Evolutionary conservation across 306 rosid genomes (phyloP), one percentile per base, ranked within the genome.

Genomic region (Quercus suber): DNA sequence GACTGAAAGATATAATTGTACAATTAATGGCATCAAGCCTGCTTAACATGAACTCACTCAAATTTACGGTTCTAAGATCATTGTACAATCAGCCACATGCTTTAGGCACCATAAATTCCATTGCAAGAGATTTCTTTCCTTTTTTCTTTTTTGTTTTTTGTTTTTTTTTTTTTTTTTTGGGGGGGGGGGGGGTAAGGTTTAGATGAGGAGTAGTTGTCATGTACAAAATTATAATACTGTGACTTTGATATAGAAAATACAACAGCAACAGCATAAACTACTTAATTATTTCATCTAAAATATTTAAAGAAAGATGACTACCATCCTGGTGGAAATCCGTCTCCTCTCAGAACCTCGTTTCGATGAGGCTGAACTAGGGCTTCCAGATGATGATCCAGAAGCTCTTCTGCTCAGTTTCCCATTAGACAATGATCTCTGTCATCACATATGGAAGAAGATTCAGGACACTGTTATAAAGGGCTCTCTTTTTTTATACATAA

Each of bases 251-350:
- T 17, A 70, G 23, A 35, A 55, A 1, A 64, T 51, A 77, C 21
- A 35, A 2, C 33, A 37, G 10, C 53, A 53, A 64, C 53, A 49
- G 18, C 35, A 51, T 21, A 43, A 57, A 67, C 64, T 67, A 37
- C 41, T 1, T 1, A 17, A 37, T n/a, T 13, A 33, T 23, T 71
- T 61, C 43, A n/a, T 43, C 58, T 23, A 64, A 52, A 6, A 41
- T 59, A 68, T 73, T 20, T 49, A 67, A 17, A 78, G 31, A 80
- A 53, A 77, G 64, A 79, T 4, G 33, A 11, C 49, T 86, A 92
- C 97, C 97, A 89, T 85, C 73, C 85, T 73, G 43, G 92, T 82
- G 79, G 94, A 79, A 79, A 84, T 86, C 82, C 83, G 88, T 81
- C 86, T 86, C 89, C 82, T 86, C 75, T 88, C 92, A 21, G 86